These are phyloP conservation scores for Metschnikowia lunata DNA, from an alignment of 805 yeast genomes.

Conservation along the genomic window DNA sequence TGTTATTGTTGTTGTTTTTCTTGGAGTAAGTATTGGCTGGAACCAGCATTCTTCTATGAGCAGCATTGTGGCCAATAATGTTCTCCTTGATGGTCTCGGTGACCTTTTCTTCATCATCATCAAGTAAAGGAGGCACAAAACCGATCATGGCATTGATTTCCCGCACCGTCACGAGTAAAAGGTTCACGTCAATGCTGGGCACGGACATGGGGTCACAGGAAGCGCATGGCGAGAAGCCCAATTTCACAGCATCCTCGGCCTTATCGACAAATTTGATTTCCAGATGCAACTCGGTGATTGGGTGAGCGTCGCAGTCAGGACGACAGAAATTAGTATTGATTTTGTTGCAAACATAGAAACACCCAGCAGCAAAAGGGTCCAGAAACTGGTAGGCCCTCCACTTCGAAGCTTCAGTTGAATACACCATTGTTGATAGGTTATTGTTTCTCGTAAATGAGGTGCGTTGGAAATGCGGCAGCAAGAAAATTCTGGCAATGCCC, in stretches of 20 bases:
- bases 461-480: not conserved
- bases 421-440: slow-evolving; percentile 26
- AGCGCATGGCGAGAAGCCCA: slow-evolving; percentile 50
- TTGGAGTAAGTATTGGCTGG: slow-evolving; percentile 25
- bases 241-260: slow-evolving; percentile 37
- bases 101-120: slow-evolving; percentile 41
- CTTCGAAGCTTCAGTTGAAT: slow-evolving; percentile 42
- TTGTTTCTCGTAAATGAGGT: not conserved
- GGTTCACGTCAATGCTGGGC: slow-evolving; percentile 43
- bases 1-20: slow-evolving; percentile 1
- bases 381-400: slow-evolving; percentile 64
- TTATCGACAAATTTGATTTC: slow-evolving; percentile 45
- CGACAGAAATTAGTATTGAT: slow-evolving; percentile 49
- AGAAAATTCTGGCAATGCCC: no score
- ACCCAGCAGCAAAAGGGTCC: slow-evolving; percentile 61
- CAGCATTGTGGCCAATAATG: slow-evolving; percentile 23
- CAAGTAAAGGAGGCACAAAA: slow-evolving; percentile 48
- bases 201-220: slow-evolving; percentile 49
- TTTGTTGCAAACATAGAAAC: slow-evolving; percentile 51
- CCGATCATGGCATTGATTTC: slow-evolving; percentile 55
- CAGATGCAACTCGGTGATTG: slow-evolving; percentile 37
- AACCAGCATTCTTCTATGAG: slow-evolving; percentile 23
- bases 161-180: slow-evolving; percentile 48
- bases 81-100: slow-evolving; percentile 34
- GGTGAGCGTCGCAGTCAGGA: slow-evolving; percentile 60